Evolutionary conservation across 73 alveolate species (phyloP), one percentile per base, ranked within the genome.

Genomic region (Blepharisma japonicum): DNA sequence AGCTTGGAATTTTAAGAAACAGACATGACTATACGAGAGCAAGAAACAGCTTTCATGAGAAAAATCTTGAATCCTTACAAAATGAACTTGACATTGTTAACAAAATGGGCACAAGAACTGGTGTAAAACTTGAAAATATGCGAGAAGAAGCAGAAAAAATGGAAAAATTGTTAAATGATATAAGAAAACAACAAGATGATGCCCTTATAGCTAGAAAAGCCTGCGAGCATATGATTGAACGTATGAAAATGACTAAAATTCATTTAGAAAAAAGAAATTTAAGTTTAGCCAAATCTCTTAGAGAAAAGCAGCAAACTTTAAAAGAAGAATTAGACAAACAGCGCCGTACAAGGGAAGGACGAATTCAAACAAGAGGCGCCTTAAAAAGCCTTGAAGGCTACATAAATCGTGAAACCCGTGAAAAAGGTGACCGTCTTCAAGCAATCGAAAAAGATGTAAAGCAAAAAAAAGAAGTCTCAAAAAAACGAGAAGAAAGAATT

Each of bases 181-280:
- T 54, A 6, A 32, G 3, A 32, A 45, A 49, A 8, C 20, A 46
- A 14, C 72, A 46, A 45, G 81, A 71, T 9, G 81, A 71, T 1
- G 81, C 72, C 11, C 11, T 71, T 8, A 6, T 23, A 1, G 71
- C 39, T 0, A 23, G 68, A 46, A 71, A 54, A 45, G 50, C 11
- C 11, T 71, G 45, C 47, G 55, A 71, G 45, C 81, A 71, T 46
- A 54, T 71, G 50, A 9, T 71, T 20, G 55, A 32, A 4, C 71
- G 81, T 5, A 18, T 71, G 71, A 71, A 21, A 21, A 46, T 8
- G n/a, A 27, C 61, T 32, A 45, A 45, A 18, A 23, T 71, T 8
- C 25, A 21, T 11, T 7, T 18, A 8, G 61, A 71, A 23, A 49
- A 45, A 25, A 7, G 14, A 14, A 46, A 49, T 76, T 18, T 18